Conservation (phyloP, 495 filamentous ascomycete genomes). For the Lasiosphaeria miniovina region DNA sequence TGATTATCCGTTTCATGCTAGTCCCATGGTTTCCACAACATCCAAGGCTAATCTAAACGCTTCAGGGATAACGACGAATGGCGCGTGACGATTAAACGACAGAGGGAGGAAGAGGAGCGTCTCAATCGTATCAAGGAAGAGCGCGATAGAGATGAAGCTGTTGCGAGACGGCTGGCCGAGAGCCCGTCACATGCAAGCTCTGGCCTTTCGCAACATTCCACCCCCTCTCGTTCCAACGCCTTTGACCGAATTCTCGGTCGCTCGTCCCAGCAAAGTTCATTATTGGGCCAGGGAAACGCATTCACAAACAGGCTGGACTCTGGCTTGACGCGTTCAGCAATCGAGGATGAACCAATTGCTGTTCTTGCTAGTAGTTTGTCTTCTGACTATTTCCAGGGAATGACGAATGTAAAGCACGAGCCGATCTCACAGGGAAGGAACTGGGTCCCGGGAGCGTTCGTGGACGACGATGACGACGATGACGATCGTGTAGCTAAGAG, state of each 20-base stretch:
- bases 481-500: constrained; percentile 1
- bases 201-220: background rate
- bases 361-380: background rate
- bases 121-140: constrained; percentile 11
- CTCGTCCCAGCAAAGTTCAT: constrained; percentile 1
- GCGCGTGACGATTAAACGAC: constrained; percentile 1
- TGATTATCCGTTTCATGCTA: constrained; percentile 1
- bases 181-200: constrained; percentile 1
- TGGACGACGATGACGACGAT: constrained; percentile 13
- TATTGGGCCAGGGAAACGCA: background rate
- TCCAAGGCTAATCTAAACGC: constrained; percentile 5
- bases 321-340: background rate
- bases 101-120: constrained; percentile 19
- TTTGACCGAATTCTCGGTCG: constrained; percentile 17
- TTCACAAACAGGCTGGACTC: constrained; percentile 1
- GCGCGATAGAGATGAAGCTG: constrained; percentile 17
- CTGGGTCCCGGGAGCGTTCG: constrained; percentile 16
- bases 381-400: background rate
- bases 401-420: background rate
- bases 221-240: constrained; percentile 4
- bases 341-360: constrained; percentile 1
- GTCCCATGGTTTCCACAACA: background rate
- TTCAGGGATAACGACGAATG: constrained; percentile 20
- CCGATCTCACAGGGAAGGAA: background rate
- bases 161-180: constrained; percentile 16